phyloP scores from a whole-genome alignment of 208 protist species.

The Crithidia sp. region DNA sequence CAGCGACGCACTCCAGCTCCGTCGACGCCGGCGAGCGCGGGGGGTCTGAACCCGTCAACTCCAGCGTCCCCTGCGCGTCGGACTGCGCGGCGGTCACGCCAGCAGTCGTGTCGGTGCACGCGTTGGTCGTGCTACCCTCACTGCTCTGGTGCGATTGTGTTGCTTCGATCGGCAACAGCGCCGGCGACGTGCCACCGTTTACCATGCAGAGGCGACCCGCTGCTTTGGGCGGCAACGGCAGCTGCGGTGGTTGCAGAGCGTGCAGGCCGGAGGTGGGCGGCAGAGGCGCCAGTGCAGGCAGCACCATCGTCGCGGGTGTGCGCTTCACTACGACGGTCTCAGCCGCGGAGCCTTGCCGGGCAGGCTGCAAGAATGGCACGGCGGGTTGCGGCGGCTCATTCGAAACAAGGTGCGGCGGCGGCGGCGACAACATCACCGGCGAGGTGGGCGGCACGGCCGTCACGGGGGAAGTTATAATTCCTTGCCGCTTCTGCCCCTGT shows the following conservation, averaged over 20 bases:
- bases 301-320: too few relatives aligned
- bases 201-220: too few relatives aligned
- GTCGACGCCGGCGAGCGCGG: background rate
- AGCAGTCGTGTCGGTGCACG: conserved; percentile 2
- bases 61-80: background rate
- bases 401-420: background rate
- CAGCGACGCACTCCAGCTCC: background rate
- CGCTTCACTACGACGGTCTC: too few relatives aligned
- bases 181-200: too few relatives aligned
- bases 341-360: too few relatives aligned
- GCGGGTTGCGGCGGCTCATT: background rate
- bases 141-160: background rate
- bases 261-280: too few relatives aligned
- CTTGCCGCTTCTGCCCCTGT: conserved; percentile 16
- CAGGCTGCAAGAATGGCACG: too few relatives aligned
- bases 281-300: too few relatives aligned
- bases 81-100: background rate
- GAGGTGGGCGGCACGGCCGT: background rate
- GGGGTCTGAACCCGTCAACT: background rate
- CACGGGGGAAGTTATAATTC: background rate
- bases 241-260: too few relatives aligned
- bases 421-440: background rate
- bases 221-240: too few relatives aligned
- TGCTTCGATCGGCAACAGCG: too few relatives aligned
- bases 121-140: background rate